Conservation (phyloP, 805 yeast species). For the Lachancea lanzarotensis region DNA sequence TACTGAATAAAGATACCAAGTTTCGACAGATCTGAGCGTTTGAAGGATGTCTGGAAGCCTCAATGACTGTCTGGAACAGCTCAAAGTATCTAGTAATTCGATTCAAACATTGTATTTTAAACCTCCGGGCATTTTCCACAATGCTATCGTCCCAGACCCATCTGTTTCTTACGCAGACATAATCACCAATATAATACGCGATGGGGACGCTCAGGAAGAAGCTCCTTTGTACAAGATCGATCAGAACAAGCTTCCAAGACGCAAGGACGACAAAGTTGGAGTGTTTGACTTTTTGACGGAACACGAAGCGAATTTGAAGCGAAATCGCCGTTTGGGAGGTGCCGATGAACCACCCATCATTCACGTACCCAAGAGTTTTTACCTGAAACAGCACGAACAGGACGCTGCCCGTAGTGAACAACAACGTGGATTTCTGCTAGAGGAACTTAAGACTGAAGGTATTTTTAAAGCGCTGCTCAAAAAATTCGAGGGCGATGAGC, state of each 20-base stretch:
- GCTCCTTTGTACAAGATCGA: slow-evolving; percentile 41
- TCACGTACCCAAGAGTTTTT: slow-evolving; percentile 24
- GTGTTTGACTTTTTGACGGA: slow-evolving; percentile 32
- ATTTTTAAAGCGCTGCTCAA: slow-evolving; percentile 31
- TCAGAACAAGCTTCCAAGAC: slow-evolving; percentile 34
- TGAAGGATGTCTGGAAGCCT: slow-evolving; percentile 24
- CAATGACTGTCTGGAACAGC: slow-evolving; percentile 29
- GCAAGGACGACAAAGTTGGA: slow-evolving; percentile 47
- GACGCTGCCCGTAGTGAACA: slow-evolving; percentile 14
- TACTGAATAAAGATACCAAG: not conserved
- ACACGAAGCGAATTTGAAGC: slow-evolving; percentile 24
- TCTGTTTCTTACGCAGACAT: slow-evolving; percentile 16
- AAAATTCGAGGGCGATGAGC: slow-evolving; percentile 29
- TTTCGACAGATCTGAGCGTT: not conserved
- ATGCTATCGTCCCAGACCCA: slow-evolving; percentile 43
- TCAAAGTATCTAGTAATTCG: slow-evolving; percentile 37
- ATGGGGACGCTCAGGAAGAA: slow-evolving; percentile 48
- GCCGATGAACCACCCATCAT: slow-evolving; percentile 26
- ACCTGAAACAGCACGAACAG: slow-evolving; percentile 23
- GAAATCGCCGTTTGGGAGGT: slow-evolving; percentile 32
- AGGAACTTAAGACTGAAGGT: slow-evolving; percentile 15
- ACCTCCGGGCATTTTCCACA: slow-evolving; percentile 58
- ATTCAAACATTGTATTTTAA: slow-evolving; percentile 42
- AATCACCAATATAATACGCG: slow-evolving; percentile 53
- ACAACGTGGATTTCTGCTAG: slow-evolving; percentile 20